A percentile compares a stretch with the other conserved stretches of the same genome.
These are phyloP conservation scores for Epichloe coenophiala DNA, from an alignment of 2,329 filamentous ascomycete genomes.

Conservation along the genomic window DNA sequence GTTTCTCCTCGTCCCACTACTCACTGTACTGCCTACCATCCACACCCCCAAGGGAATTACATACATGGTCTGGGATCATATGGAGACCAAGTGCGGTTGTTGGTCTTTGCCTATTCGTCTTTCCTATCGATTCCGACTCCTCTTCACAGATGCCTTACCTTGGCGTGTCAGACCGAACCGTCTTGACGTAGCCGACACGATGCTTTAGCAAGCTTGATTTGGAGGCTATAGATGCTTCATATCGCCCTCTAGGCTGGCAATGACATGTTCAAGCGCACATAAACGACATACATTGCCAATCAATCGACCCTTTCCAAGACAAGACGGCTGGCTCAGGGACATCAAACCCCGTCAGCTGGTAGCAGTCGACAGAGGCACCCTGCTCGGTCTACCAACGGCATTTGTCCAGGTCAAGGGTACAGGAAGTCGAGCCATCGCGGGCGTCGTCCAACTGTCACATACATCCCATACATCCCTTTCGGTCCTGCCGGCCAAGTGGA, in stretches of 20 bases:
- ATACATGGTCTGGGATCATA: conserved; percentile 6
- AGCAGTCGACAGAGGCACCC: neutral
- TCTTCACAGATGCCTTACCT: neutral
- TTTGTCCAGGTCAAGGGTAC: conserved; percentile 3
- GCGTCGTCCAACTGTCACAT: conserved; percentile 6
- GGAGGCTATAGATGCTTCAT: conserved; percentile 14
- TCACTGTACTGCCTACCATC: conserved; percentile 1
- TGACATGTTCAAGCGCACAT: conserved; percentile 1
- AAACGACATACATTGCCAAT: neutral
- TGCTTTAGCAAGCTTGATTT: conserved; percentile 11
- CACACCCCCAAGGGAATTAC: conserved; percentile 6
- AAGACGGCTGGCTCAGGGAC: neutral
- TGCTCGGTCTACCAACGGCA: conserved; percentile 3
- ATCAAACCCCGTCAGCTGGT: conserved; percentile 1
- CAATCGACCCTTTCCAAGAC: neutral
- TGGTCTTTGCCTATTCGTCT: conserved; percentile 1
- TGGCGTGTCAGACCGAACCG: conserved; percentile 9
- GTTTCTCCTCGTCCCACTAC: neutral
- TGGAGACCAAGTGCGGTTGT: conserved; percentile 2
- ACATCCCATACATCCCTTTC: conserved; percentile 6
- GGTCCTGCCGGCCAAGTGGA: conserved; percentile 5
- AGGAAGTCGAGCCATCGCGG: conserved; percentile 5
- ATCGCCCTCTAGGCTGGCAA: conserved; percentile 6
- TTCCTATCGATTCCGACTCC: neutral
- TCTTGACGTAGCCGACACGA: conserved; percentile 15